Percentiles rank a stretch among this genome's conserved stretches.
phyloP scores from a whole-genome alignment of 2,329 filamentous ascomycete species.

The Lachnellula suecica region DNA sequence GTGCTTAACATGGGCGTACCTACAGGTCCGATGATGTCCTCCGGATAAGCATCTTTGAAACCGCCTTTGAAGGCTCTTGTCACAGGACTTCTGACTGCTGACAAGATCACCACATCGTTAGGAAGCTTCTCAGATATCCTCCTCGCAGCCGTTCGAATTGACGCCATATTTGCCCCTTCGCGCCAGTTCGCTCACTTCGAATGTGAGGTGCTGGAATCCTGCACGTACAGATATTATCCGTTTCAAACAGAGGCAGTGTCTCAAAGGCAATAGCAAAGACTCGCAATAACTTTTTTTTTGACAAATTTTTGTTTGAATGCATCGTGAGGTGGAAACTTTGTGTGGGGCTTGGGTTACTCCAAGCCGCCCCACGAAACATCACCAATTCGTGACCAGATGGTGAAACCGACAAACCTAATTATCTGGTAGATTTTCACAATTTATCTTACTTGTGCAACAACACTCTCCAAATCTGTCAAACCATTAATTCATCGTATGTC shows the following conservation, averaged over 20 bases:
- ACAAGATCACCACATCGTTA: constrained; percentile 65
- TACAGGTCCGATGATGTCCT: constrained; percentile 59
- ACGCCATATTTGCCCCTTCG: constrained; percentile 10
- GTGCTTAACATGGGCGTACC: constrained; percentile 2
- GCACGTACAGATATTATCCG: neutral
- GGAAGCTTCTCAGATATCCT: constrained; percentile 46
- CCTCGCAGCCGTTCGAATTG: constrained; percentile 10
- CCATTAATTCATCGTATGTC: constrained; percentile 11
- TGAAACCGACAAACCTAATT: no score
- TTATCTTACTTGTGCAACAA: neutral
- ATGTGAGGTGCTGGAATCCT: no score
- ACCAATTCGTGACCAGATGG: neutral
- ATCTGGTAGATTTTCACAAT: no score
- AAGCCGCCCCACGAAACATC: neutral
- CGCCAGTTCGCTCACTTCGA: no score
- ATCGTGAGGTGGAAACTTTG: neutral
- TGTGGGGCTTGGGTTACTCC: neutral
- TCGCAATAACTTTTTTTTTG: no score
- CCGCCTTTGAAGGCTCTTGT: constrained; percentile 66
- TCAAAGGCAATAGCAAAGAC: no score
- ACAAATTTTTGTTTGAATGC: neutral
- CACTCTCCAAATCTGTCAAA: no score
- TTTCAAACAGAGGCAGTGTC: no score
- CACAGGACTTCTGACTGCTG: constrained; percentile 63
- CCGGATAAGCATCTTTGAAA: constrained; percentile 65